Evolutionary conservation across 140 eudicot species (phyloP).

Genomic region (Bidens hawaiensis): DNA sequence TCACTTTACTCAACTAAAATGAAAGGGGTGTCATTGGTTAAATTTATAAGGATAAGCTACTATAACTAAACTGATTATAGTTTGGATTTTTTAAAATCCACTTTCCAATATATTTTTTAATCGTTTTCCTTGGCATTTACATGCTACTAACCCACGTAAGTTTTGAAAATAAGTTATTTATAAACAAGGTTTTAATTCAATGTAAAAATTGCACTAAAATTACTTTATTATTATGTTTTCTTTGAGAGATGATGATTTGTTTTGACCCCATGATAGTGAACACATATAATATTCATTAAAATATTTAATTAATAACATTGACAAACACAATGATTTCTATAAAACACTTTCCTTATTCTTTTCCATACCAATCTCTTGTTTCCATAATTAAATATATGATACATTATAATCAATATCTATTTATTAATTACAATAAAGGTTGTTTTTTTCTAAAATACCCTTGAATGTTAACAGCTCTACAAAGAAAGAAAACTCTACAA

Average conservation of each 20-base stretch:
- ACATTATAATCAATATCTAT: neutral
- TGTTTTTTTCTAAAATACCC: constrained; percentile 20
- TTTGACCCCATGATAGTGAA: neutral
- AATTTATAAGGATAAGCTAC: too few relatives aligned
- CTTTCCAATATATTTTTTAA: too few relatives aligned
- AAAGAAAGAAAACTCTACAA: neutral
- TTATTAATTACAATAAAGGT: constrained; percentile 1
- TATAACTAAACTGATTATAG: too few relatives aligned
- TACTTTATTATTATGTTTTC: neutral
- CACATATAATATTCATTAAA: neutral
- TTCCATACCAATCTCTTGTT: neutral
- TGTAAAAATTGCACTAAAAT: neutral
- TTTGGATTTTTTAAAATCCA: too few relatives aligned
- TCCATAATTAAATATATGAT: constrained; percentile 10
- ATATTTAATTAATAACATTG: neutral
- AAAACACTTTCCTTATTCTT: neutral
- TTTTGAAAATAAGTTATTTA: too few relatives aligned
- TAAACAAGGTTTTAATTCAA: neutral
- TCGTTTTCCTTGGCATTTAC: too few relatives aligned
- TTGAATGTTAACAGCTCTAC: constrained; percentile 10
- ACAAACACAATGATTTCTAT: neutral
- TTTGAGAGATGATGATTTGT: neutral
- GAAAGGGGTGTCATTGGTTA: too few relatives aligned
- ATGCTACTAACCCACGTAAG: too few relatives aligned
- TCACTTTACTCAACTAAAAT: too few relatives aligned